A percentile compares a stretch with the other conserved stretches of the same genome.
phyloP scores from a whole-genome alignment of 805 yeast species.

The Metschnikowia proteae region DNA sequence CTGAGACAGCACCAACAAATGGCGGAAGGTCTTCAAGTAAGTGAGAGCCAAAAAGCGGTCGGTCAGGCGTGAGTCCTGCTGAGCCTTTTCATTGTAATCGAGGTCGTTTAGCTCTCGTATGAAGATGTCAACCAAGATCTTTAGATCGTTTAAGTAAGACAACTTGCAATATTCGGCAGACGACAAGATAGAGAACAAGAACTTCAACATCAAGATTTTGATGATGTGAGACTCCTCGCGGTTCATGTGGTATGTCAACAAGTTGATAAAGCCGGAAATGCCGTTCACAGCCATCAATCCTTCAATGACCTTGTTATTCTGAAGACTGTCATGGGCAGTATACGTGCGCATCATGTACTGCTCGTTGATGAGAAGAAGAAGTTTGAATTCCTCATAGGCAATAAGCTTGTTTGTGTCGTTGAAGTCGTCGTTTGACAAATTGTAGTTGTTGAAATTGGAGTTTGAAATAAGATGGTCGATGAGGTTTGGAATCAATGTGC shows the following conservation, averaged over 20 bases:
- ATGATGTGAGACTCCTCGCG: constrained; percentile 67
- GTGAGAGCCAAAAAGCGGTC: constrained; percentile 46
- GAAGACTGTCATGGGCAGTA: constrained; percentile 17
- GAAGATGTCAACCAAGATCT: constrained; percentile 78
- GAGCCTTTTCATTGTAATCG: constrained; percentile 35
- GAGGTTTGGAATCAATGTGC: constrained; percentile 26
- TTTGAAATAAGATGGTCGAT: constrained; percentile 30
- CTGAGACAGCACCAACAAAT: constrained; percentile 65
- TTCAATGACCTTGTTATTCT: constrained; percentile 52
- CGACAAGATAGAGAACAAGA: constrained; percentile 70
- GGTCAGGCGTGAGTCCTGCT: constrained; percentile 36
- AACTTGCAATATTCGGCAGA: constrained; percentile 59
- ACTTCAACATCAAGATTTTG: constrained; percentile 74
- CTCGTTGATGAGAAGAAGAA: constrained; percentile 75
- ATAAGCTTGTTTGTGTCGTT: constrained; percentile 44
- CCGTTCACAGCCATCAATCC: constrained; percentile 41
- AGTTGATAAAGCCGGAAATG: constrained; percentile 68
- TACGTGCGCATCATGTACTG: constrained; percentile 71
- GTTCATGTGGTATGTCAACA: constrained; percentile 61
- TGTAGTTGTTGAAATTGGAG: constrained; percentile 34
- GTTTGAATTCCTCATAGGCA: constrained; percentile 61
- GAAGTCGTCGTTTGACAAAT: constrained; percentile 31
- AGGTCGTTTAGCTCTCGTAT: constrained; percentile 74
- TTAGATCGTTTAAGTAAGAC: constrained; percentile 78
- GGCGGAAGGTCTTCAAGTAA: constrained; percentile 69